Percentiles rank a stretch among this genome's conserved stretches.
Evolutionary conservation across 768 basidiomycete genomes (phyloP).

Genomic region (Naganishia kalamii): DNA sequence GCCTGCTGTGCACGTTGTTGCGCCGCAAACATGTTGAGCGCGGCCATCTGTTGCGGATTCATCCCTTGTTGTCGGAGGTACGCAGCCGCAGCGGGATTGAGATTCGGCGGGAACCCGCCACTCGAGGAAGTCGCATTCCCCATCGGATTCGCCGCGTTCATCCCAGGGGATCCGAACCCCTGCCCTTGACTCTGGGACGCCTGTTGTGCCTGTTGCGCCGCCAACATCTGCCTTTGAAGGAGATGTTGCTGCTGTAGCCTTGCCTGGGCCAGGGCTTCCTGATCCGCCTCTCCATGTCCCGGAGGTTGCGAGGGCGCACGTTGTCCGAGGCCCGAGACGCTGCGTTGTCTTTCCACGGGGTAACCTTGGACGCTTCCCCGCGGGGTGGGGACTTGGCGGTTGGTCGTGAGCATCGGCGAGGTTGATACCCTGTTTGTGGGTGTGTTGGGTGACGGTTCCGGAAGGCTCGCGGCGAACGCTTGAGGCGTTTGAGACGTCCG

Average conservation of each 20-base stretch:
- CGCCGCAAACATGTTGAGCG: neutral
- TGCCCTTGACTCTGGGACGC: neutral
- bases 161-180: neutral
- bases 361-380: too few species aligned
- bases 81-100: neutral
- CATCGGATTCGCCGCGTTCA: too few species aligned
- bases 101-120: neutral
- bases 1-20: conserved; percentile 5
- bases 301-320: conserved; percentile 2
- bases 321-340: neutral
- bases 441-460: neutral
- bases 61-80: conserved; percentile 2
- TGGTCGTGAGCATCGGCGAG: conserved; percentile 9
- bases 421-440: neutral
- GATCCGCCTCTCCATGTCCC: neutral
- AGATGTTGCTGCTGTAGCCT: conserved; percentile 9
- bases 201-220: neutral
- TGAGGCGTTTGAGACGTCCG: neutral
- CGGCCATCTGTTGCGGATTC: conserved; percentile 7
- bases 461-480: neutral
- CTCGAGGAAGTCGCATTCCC: neutral
- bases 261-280: neutral
- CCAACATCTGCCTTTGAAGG: neutral
- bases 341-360: too few species aligned
- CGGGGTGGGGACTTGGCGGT: neutral